These are phyloP conservation scores for Pythium brachiatum DNA, from an alignment of 352 stramenopile species.

Conservation along the genomic window DNA sequence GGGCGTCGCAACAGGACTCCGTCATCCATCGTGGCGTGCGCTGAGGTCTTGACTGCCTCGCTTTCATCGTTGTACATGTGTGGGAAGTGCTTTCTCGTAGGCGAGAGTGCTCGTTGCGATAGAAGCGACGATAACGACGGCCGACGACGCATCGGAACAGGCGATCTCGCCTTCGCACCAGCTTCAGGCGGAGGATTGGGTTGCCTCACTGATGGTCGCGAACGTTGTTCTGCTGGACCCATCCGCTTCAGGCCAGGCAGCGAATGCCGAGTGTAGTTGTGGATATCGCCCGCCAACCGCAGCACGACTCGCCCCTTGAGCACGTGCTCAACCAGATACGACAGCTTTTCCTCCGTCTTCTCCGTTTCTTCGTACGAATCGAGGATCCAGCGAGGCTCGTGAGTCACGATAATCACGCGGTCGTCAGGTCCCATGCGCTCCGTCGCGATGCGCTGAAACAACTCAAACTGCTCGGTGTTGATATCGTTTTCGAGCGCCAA, in stretches of 20 bases:
- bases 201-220: neutral
- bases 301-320: constrained; percentile 73
- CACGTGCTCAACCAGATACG: constrained; percentile 71
- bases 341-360: constrained; percentile 72
- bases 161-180: neutral
- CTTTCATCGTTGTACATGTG: constrained; percentile 56
- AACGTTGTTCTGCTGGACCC: neutral
- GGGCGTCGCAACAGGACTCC: neutral
- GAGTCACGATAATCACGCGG: constrained; percentile 89
- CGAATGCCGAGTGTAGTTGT: constrained; percentile 93
- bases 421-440: constrained; percentile 79
- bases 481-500: constrained; percentile 91
- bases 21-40: neutral
- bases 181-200: neutral
- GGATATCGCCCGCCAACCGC: constrained; percentile 89
- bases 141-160: constrained; percentile 14
- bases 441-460: constrained; percentile 85
- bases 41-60: neutral
- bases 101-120: constrained; percentile 25
- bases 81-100: constrained; percentile 74
- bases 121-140: constrained; percentile 27
- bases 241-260: constrained; percentile 31
- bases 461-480: constrained; percentile 91
- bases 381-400: constrained; percentile 91
- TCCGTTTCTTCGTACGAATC: constrained; percentile 82